These are phyloP conservation scores for Sisymbrium altissimum DNA, from an alignment of 345 rosid species.

Conservation along the genomic window DNA sequence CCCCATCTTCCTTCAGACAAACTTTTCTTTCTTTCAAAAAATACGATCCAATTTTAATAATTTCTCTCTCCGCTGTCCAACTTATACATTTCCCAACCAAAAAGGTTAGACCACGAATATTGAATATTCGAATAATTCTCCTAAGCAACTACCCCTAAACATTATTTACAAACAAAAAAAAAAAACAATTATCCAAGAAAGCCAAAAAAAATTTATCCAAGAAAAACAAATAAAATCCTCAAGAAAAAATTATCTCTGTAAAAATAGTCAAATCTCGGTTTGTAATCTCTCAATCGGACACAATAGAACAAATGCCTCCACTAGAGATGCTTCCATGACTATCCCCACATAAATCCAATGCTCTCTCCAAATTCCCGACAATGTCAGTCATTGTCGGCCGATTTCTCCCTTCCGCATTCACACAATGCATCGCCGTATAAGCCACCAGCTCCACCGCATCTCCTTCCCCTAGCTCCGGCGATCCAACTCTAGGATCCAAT, in stretches of 20 bases:
- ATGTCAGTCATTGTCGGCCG: constrained; percentile 65
- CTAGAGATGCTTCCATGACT: constrained; percentile 80
- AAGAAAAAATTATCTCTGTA: neutral
- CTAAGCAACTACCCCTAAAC: neutral
- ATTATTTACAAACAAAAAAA: constrained; percentile 1
- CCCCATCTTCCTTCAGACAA: neutral
- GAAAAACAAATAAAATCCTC: constrained; percentile 18
- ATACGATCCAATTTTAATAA: neutral
- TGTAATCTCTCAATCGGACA: constrained; percentile 43
- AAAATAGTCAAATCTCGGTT: neutral
- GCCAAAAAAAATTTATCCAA: constrained; percentile 3
- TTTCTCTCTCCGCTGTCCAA: constrained; percentile 21
- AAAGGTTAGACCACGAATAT: constrained; percentile 22
- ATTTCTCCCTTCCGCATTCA: constrained; percentile 63
- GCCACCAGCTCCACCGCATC: constrained; percentile 89
- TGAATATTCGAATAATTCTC: constrained; percentile 15
- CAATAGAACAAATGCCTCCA: constrained; percentile 51
- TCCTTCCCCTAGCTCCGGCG: constrained; percentile 48
- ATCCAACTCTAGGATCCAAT: constrained; percentile 62
- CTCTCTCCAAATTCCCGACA: constrained; percentile 69
- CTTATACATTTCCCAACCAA: constrained; percentile 25
- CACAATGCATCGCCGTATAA: constrained; percentile 74
- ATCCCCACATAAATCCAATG: constrained; percentile 56
- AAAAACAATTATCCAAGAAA: neutral
- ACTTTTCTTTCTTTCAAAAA: neutral